Percentiles rank a stretch among this genome's conserved stretches.
Evolutionary conservation across 129 eudicot species (phyloP).

Genomic region (Saussurea involucrata): DNA sequence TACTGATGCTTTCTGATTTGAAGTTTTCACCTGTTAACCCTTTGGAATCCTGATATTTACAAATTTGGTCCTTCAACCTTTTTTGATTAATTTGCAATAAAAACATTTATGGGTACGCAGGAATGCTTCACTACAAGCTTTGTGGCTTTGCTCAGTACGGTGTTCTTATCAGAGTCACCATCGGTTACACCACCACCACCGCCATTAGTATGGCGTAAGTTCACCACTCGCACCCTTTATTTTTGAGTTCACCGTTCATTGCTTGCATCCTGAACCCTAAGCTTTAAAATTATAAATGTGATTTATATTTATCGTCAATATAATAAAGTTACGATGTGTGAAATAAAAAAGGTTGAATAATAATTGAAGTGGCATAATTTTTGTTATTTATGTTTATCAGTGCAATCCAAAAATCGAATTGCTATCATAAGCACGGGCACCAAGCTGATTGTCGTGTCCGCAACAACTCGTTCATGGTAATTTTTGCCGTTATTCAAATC

Average conservation of each 20-base stretch:
- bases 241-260: too few species aligned
- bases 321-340: too few species aligned
- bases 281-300: background rate
- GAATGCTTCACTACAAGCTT: slow-evolving; percentile 9
- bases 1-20: background rate
- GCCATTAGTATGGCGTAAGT: slow-evolving; percentile 68
- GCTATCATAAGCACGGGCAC: slow-evolving; percentile 49
- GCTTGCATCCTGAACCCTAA: too few species aligned
- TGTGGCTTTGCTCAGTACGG: slow-evolving; percentile 52
- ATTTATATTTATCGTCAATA: too few species aligned
- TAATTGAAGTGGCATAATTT: background rate
- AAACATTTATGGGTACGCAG: background rate
- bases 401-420: slow-evolving; percentile 47
- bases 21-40: background rate
- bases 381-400: slow-evolving; percentile 17
- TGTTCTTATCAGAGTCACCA: slow-evolving; percentile 33
- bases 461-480: slow-evolving; percentile 42
- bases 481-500: slow-evolving; percentile 39
- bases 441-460: slow-evolving; percentile 35
- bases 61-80: background rate
- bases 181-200: slow-evolving; percentile 66
- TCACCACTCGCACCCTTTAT: too few species aligned
- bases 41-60: background rate
- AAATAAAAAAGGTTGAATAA: too few species aligned
- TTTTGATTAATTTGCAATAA: background rate